phyloP scores from a whole-genome alignment of 2,329 filamentous ascomycete genomes.

The Fusarium brachygibbosum region DNA sequence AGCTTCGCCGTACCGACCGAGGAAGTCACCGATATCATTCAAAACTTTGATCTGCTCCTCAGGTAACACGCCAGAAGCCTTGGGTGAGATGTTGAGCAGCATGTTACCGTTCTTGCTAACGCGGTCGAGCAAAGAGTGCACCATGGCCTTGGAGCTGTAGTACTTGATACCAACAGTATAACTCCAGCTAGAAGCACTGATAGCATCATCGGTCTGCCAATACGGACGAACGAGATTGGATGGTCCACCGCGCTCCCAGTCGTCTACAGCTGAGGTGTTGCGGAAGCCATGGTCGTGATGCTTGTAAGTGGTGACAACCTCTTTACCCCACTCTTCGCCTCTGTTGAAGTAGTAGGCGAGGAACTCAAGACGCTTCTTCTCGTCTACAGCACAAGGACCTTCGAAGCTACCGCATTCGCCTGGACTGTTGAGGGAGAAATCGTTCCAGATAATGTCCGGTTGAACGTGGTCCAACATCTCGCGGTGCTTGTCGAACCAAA shows the following conservation, averaged over 20 bases:
- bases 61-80: slow-evolving; percentile 4
- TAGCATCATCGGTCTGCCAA: slow-evolving; percentile 21
- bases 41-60: slow-evolving; percentile 19
- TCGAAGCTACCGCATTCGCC: slow-evolving; percentile 7
- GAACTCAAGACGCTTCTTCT: slow-evolving; percentile 11
- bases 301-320: slow-evolving; percentile 20
- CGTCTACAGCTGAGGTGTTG: slow-evolving; percentile 20
- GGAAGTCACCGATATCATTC: slow-evolving; percentile 12
- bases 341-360: slow-evolving; percentile 25
- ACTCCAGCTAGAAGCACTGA: slow-evolving; percentile 27
- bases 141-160: slow-evolving; percentile 25
- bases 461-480: slow-evolving; percentile 26
- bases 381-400: slow-evolving; percentile 13
- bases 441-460: slow-evolving; percentile 28
- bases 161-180: slow-evolving; percentile 24
- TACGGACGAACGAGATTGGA: slow-evolving; percentile 17
- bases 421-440: slow-evolving; percentile 18
- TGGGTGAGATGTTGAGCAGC: slow-evolving; percentile 19
- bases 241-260: slow-evolving; percentile 19
- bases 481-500: slow-evolving; percentile 21
- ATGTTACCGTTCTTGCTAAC: slow-evolving; percentile 27
- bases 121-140: slow-evolving; percentile 15
- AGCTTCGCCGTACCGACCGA: slow-evolving; percentile 11
- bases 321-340: slow-evolving; percentile 15
- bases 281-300: slow-evolving; percentile 24